Evolutionary conservation across 495 filamentous ascomycete species (phyloP).

Genomic region (Neurospora sp.): DNA sequence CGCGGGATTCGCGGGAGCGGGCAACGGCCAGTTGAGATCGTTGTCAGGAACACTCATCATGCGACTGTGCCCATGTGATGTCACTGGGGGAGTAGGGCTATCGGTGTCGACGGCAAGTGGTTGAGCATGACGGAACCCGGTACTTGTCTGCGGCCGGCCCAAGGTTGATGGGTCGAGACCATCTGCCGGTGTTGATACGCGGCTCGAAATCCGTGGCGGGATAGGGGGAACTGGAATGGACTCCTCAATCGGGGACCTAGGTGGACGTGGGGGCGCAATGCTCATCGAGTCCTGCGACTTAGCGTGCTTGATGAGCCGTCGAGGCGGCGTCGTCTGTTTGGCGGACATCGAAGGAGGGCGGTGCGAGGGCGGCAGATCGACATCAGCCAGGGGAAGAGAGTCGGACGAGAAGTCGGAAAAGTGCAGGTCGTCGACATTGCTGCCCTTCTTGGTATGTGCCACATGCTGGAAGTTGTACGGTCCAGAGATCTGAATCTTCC

Average conservation of each 20-base stretch:
- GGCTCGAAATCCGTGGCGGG: slow-evolving; percentile 41
- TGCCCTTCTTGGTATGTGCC: slow-evolving; percentile 62
- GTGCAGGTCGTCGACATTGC: slow-evolving; percentile 54
- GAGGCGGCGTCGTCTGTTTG: slow-evolving; percentile 16
- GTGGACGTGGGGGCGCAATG: slow-evolving; percentile 36
- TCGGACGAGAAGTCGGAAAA: slow-evolving; percentile 54
- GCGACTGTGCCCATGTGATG: slow-evolving; percentile 21
- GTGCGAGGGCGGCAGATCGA: slow-evolving; percentile 7
- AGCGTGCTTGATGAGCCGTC: slow-evolving; percentile 26
- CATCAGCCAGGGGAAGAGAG: slow-evolving; percentile 25
- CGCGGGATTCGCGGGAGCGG: slow-evolving; percentile 30
- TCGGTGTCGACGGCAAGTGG: slow-evolving; percentile 20
- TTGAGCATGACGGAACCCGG: slow-evolving; percentile 31
- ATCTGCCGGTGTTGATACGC: slow-evolving; percentile 34
- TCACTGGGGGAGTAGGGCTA: slow-evolving; percentile 15
- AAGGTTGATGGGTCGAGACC: slow-evolving; percentile 23
- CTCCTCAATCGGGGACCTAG: slow-evolving; percentile 33
- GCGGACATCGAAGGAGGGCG: slow-evolving; percentile 14
- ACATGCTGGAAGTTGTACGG: slow-evolving; percentile 88
- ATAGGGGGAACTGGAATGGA: slow-evolving; percentile 14
- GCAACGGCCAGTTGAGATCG: slow-evolving; percentile 38
- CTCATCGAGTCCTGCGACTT: slow-evolving; percentile 40
- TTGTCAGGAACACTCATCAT: slow-evolving; percentile 35
- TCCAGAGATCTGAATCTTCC: slow-evolving; percentile 54
- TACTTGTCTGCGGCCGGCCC: slow-evolving; percentile 30